Base-by-base conservation (phyloP, 2,329 filamentous ascomycete genomes). In the Cucurbitaria berberidis region DNA sequence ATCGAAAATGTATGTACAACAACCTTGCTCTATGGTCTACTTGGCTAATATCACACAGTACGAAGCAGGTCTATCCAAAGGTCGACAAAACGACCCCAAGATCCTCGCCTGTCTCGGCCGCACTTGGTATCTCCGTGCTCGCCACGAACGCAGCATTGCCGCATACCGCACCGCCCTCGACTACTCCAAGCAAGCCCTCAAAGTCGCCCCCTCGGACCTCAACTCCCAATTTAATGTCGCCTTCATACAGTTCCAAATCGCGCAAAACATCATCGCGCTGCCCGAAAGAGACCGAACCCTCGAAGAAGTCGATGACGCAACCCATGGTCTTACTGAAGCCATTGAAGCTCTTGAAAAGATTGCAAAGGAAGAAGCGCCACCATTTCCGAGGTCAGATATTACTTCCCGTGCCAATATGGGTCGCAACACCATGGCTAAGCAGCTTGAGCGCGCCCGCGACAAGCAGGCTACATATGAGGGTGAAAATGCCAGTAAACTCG, bases 361-460 rank as follows among this genome's bases (percentile, higher is more conserved):
- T 46, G 84, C 86, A 1, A 81, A 83, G 60, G 79, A 79, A 30
- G 86, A 86, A 50, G 83, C 82, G 55, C 85, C 95, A 3, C 96
- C 95, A 0, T 99, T 97, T 75, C 95, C 93, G 6, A 89, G 91
- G 65, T 84, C 89, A 55, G 91, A 97, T 64, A 86, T 99, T 30
- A 93, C 98, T 74, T 91, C 96, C 76, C 91, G 96, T 70, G 93
- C 95, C 38, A 96, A 91, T 81, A 99, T 99, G 95, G 93, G 91
- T 60, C 88, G 89, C 55, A 96, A 97, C 73, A 99, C 96, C 1
- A 91, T 96, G 78, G 89, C 90, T 60, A 92, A 91, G 67, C 93
- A 99, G 74, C 84, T 99, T 11, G 91, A 96, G 68, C 87, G 92
- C 66, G 89, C 90, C 4, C 85, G 93, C 42, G 87, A 91, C 60